Evolutionary conservation across 163 green algal genomes (phyloP), one percentile per base, ranked within the genome.

Genomic region (Volvox carteri): DNA sequence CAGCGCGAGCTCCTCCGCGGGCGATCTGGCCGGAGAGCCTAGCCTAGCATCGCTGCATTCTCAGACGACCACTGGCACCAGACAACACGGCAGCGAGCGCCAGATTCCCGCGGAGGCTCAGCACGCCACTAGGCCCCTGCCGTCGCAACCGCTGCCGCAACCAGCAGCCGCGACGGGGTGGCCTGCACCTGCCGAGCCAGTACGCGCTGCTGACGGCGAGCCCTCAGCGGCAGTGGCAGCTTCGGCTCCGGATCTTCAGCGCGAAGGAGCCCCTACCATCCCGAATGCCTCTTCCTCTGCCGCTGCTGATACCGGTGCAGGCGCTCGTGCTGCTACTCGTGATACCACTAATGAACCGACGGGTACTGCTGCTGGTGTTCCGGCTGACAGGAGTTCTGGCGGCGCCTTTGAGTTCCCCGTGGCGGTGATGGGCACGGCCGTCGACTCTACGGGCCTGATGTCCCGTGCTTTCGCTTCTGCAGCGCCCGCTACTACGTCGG

Each of bases 11-110:
- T 65, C 44, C 8, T 46, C 44, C 44, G 73, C 19, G 14, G 48
- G 33, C 11, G 60, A 62, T 0, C 41, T 86, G 28, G 23, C 21
- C 2, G 41, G 44, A 44, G 79, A 87, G 62, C 60, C 79, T 42
- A 87, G 79, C 44, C 62, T 87, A 19, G 78, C 79, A 11, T 46
- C 62, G 12, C 56, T 78, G 6, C 30, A 87, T 30, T 33, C 42
- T 0, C 78, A 73, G 39, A 75, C 54, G 19, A 58, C 54, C 12
- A 52, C 50, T n/a, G n/a, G n/a, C n/a, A n/a, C n/a, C n/a, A n/a
- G n/a, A n/a, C n/a, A n/a, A n/a, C n/a, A n/a, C n/a, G n/a, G n/a
- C n/a, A n/a, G n/a, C n/a, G n/a, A n/a, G n/a, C n/a, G n/a, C n/a
- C n/a, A n/a, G n/a, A n/a, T n/a, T n/a, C n/a, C n/a, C n/a, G n/a